Base-by-base conservation (phyloP, 2,329 filamentous ascomycete genomes). In the Fusarium multiceps region DNA sequence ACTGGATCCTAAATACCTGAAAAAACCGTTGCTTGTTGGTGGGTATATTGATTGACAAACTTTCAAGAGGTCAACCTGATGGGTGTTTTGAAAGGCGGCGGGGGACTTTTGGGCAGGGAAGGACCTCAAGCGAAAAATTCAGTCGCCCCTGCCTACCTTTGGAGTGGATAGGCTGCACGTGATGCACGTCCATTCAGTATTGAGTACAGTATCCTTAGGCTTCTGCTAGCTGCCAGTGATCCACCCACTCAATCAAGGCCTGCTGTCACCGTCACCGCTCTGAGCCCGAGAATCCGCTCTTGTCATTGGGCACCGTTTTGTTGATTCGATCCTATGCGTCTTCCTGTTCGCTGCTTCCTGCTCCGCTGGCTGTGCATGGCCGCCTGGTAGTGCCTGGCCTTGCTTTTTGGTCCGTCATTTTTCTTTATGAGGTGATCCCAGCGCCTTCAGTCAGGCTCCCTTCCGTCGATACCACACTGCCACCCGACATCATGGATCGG, bases 121-220 rank as follows among this genome's bases (percentile, higher is more conserved):
- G 72, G 74, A 73, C 73, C 63, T 76, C 75, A 78, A 78, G 79
- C 78, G 79, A 82, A 83, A 82, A 83, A 79, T 80, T 82, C 80
- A 80, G 76, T 79, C 78, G 76, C 73, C 75, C 70, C 72, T 63
- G 48, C 61, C 54, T 63, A 42, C 27, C n/a, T 48, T 40, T 40
- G 37, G 68, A 72, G 75, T 71, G 73, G 75, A 64, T 59, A 69
- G 65, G 47, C 61, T 68, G 76, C 79, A 81, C 79, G 79, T 81
- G 79, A 81, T 74, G 53, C 73, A 23, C 49, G 54, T 60, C 66
- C 67, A 70, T 61, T 62, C 58, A 61, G 37, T 69, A 51, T 53
- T 53, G 18, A 37, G 34, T n/a, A 37, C 34, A 37, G 34, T 12
- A 37, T 37, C 34, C 18, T 37, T 18, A n/a, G 10, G 34, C 54